phyloP scores from a whole-genome alignment of 805 yeast species.

The Hemisphaericaspora nanyangensis region DNA sequence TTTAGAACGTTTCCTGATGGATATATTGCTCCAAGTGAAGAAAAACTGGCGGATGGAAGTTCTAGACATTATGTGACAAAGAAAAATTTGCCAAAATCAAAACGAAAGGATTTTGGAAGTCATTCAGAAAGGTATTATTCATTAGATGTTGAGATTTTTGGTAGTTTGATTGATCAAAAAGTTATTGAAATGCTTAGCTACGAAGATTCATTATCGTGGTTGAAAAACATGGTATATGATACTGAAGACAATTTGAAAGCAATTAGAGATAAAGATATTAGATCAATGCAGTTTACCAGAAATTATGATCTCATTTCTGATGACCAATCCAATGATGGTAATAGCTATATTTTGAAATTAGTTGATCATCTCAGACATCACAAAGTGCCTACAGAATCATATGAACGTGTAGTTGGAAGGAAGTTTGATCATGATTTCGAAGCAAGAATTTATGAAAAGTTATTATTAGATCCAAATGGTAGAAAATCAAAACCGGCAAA shows the following conservation, averaged over 20 bases:
- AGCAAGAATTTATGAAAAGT: conserved; percentile 1
- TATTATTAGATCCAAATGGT: neutral
- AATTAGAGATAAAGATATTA: conserved; percentile 1
- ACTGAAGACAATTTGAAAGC: neutral
- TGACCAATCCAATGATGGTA: conserved; percentile 5
- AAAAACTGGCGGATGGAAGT: conserved; percentile 1
- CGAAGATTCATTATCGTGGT: conserved; percentile 19
- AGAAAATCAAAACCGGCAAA: neutral
- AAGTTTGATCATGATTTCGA: conserved; percentile 9
- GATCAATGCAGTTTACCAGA: conserved; percentile 4
- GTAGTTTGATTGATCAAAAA: conserved; percentile 46
- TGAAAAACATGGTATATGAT: conserved; percentile 7
- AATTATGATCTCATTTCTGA: conserved; percentile 9
- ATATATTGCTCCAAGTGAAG: conserved; percentile 1
- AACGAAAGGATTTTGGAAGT: conserved; percentile 62
- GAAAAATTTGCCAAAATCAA: conserved; percentile 38
- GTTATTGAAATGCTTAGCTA: conserved; percentile 16
- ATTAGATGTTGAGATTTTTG: conserved; percentile 57
- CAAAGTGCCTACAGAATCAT: neutral
- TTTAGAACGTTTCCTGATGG: conserved; percentile 65
- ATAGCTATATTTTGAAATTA: conserved; percentile 5
- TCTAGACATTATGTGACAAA: conserved; percentile 12
- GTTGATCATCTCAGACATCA: conserved; percentile 2
- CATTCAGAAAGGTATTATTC: conserved; percentile 70
- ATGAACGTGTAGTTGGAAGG: conserved; percentile 3